A percentile compares a stretch with the other conserved stretches of the same genome.
Conservation (phyloP, 805 yeast genomes). For the Barnettozyma populi region DNA sequence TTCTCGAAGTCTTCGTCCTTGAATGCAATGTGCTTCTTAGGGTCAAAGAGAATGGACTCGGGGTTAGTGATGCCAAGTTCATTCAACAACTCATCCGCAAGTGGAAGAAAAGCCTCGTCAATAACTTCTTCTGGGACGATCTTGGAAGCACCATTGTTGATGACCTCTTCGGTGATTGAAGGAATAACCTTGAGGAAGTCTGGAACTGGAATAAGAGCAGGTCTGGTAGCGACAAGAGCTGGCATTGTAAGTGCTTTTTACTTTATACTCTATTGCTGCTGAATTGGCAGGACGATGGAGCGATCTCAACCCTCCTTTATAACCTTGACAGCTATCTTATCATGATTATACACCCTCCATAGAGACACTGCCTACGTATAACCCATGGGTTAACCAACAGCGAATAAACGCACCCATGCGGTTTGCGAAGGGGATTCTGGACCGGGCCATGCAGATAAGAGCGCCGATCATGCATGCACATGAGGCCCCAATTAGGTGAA, state of each 20-base stretch:
- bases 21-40: conserved; percentile 32
- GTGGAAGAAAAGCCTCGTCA: conserved; percentile 5
- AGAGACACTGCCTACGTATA: too few species aligned
- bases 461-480: background rate
- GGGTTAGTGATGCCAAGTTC: conserved; percentile 24
- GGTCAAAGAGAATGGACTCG: conserved; percentile 29
- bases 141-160: conserved; percentile 2
- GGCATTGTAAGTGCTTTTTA: conserved; percentile 3
- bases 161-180: conserved; percentile 10
- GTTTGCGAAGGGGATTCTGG: background rate
- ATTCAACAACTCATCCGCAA: background rate
- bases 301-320: background rate
- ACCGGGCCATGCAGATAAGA: background rate
- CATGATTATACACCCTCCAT: too few species aligned
- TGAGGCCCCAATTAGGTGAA: background rate
- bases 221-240: conserved; percentile 1
- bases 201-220: background rate
- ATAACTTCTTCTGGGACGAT: conserved; percentile 7
- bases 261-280: too few species aligned
- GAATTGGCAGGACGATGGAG: background rate
- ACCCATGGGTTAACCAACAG: background rate
- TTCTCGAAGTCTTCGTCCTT: conserved; percentile 33
- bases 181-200: conserved; percentile 2
- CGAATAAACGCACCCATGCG: background rate
- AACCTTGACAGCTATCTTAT: background rate